Percentiles rank a stretch among this genome's conserved stretches.
These are phyloP conservation scores for Inosperma sp. DNA, from an alignment of 768 basidiomycete genomes.

Conservation along the genomic window DNA sequence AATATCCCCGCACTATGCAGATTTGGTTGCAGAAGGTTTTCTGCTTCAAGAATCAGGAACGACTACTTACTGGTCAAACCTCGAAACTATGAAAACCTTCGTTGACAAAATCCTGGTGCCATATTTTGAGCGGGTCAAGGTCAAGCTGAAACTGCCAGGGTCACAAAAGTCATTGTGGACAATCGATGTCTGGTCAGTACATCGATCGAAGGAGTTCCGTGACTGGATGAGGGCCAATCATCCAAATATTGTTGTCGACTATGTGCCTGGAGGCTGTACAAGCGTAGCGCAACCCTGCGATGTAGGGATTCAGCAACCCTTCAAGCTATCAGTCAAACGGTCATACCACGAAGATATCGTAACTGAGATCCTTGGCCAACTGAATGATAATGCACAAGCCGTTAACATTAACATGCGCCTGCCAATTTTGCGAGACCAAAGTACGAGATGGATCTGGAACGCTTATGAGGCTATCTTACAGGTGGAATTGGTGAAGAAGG, in stretches of 20 bases:
- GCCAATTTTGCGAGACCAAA: not conserved
- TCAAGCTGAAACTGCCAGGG: not conserved
- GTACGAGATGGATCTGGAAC: not conserved
- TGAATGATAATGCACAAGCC: not conserved
- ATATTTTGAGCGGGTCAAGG: not conserved
- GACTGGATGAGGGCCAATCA: conserved; percentile 26
- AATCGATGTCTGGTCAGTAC: conserved; percentile 33
- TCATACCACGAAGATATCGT: conserved; percentile 26
- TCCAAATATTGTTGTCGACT: conserved; percentile 29
- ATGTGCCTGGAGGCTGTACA: conserved; percentile 32
- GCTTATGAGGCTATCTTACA: not conserved
- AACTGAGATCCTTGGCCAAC: not conserved
- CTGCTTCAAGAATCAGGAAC: conserved; percentile 21
- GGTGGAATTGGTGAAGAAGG: not conserved
- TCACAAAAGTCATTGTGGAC: conserved; percentile 16
- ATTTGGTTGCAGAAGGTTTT: conserved; percentile 23
- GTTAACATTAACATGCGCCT: not conserved
- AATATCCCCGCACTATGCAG: conserved; percentile 14
- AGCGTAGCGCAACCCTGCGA: conserved; percentile 24
- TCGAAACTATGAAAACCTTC: conserved; percentile 20
- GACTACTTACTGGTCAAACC: conserved; percentile 23
- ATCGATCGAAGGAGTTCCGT: too few species aligned
- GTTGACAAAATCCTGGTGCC: conserved; percentile 13
- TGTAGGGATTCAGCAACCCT: conserved; percentile 25
- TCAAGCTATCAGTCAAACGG: conserved; percentile 21